These are phyloP conservation scores for Diplodia scrobiculata DNA, from an alignment of 2,329 filamentous ascomycete genomes.

Conservation along the genomic window DNA sequence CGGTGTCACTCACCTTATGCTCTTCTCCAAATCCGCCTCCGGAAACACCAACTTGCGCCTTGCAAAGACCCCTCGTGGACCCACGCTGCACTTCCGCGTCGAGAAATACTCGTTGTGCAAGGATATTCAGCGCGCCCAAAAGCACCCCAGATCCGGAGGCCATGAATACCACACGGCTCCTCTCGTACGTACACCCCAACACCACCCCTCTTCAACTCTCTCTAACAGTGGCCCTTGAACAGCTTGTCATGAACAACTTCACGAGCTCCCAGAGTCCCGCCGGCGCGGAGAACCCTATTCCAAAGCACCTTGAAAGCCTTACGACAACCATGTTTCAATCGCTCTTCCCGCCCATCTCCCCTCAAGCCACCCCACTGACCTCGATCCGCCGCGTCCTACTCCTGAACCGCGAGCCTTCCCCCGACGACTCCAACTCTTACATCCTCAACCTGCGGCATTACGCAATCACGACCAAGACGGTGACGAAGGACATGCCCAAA, in stretches of 20 bases:
- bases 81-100: slow-evolving; percentile 90
- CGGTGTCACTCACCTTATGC: slow-evolving; percentile 86
- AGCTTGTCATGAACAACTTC: slow-evolving; percentile 98
- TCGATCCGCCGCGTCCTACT: slow-evolving; percentile 92
- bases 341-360: slow-evolving; percentile 92
- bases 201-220: too few species aligned
- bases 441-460: slow-evolving; percentile 89
- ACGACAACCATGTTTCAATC: slow-evolving; percentile 94
- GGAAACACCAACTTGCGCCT: slow-evolving; percentile 93
- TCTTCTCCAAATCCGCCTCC: slow-evolving; percentile 85
- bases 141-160: slow-evolving; percentile 75
- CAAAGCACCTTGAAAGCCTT: slow-evolving; percentile 89
- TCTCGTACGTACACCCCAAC: slow-evolving; percentile 30
- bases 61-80: slow-evolving; percentile 82
- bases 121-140: slow-evolving; percentile 81
- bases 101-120: slow-evolving; percentile 93
- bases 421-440: slow-evolving; percentile 59
- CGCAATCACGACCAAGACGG: slow-evolving; percentile 80
- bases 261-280: slow-evolving; percentile 56
- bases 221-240: slow-evolving; percentile 45
- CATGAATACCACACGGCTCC: slow-evolving; percentile 83
- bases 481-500: slow-evolving; percentile 75
- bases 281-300: slow-evolving; percentile 63
- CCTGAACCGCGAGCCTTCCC: slow-evolving; percentile 72
- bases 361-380: slow-evolving; percentile 82